Evolutionary conservation across 1,139 yeast species (phyloP), one percentile per base, ranked within the genome.

Genomic region (Candida buenavistaensis): DNA sequence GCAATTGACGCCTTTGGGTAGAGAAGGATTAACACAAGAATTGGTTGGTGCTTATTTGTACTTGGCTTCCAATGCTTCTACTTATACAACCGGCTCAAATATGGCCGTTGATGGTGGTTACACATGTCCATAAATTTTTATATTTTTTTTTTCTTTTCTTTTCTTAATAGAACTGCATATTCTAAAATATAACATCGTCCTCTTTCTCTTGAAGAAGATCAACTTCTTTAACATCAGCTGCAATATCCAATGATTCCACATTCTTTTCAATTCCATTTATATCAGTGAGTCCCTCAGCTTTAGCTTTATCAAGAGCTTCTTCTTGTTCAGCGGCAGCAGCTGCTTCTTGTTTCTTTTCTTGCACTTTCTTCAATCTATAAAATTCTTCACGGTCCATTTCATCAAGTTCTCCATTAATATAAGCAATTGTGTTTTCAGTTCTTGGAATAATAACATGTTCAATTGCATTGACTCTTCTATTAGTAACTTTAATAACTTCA

Each of bases 321-420:
- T 75, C 83, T 11, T 69, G 68, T 42, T 82, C 90, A n/a, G 72
- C 74, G 4, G 70, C 74, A 3, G 84, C 90, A 17, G 73, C 72
- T 27, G 83, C 88, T 42, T 79, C 75, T 62, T 89, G 96, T 62
- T 92, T 92, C 82, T 89, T 90, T 57, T 89, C 94, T 64, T 92
- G 97, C 36, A 92, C 97, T 64, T 92, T 92, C 69, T 92, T 92
- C 69, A 92, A 78, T 54, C 98, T 74, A 66, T 89, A 92, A 57
- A 92, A 92, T 65, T 92, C 98, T 64, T 92, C 98, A 75, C 98
- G 84, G 60, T 92, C 98, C 61, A 92, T 75, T 66, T 92, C 98
- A 62, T 92, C 98, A 59, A 92, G 76, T 61, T 92, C 98, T 20
- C 96, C 87, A 62, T 89, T 89, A 68, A 92, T 92, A 62, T 92